A percentile compares a stretch with the other conserved stretches of the same genome.
These are phyloP conservation scores for Phytophthora sp. DNA, from an alignment of 352 stramenopile species.

Conservation along the genomic window DNA sequence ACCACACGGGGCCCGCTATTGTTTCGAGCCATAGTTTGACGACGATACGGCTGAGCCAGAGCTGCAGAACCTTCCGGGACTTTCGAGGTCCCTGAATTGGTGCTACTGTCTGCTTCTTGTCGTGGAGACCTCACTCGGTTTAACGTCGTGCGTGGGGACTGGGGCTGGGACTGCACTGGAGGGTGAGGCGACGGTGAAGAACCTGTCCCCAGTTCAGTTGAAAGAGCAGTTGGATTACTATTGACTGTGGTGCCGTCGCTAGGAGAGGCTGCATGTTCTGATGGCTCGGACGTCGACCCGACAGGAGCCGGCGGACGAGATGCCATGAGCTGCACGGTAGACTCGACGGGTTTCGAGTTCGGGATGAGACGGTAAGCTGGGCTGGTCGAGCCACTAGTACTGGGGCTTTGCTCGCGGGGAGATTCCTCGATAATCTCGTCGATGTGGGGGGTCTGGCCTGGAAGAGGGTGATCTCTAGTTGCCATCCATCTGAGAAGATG, in stretches of 20 bases:
- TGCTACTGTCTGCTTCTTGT: neutral
- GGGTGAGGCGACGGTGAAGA: neutral
- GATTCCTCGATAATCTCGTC: conserved; percentile 32
- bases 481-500: conserved; percentile 39
- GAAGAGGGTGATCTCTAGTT: conserved; percentile 38
- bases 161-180: neutral
- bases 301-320: conserved; percentile 28
- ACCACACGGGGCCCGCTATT: conserved; percentile 12
- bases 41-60: conserved; percentile 24
- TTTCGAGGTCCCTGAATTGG: neutral
- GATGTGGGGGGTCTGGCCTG: conserved; percentile 28
- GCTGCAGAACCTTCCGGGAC: conserved; percentile 9
- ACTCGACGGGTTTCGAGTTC: conserved; percentile 11
- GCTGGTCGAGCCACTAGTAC: conserved; percentile 22
- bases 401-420: conserved; percentile 15
- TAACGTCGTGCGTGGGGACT: conserved; percentile 12
- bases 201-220: no score
- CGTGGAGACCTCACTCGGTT: conserved; percentile 19
- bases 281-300: neutral
- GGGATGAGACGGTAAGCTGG: conserved; percentile 26
- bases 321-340: conserved; percentile 18
- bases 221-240: no score
- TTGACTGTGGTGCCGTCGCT: neutral
- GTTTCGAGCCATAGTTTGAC: conserved; percentile 28
- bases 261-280: conserved; percentile 8